Evolutionary conservation across 2,329 filamentous ascomycete species (phyloP).

Genomic region (Phymatotrichopsis omnivora): DNA sequence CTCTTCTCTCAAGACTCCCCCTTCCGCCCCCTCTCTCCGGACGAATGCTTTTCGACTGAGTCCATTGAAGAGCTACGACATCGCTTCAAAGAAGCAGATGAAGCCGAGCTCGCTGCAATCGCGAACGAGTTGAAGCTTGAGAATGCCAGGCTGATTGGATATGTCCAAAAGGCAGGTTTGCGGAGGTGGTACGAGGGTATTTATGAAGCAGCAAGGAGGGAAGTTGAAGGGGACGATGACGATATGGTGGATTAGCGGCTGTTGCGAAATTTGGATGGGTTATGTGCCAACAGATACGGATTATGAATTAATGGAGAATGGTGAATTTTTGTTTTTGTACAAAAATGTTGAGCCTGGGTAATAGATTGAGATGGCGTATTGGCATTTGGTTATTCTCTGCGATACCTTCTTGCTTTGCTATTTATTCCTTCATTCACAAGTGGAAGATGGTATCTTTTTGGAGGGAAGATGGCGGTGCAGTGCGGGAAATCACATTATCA

Average conservation of each 20-base stretch:
- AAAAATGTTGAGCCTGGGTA: too few species aligned
- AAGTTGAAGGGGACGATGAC: too few species aligned
- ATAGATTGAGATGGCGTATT: too few species aligned
- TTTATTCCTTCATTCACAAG: too few species aligned
- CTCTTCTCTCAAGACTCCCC: constrained; percentile 22
- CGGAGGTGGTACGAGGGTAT: constrained; percentile 54
- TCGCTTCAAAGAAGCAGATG: constrained; percentile 50
- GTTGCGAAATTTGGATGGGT: background rate
- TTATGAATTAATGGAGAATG: too few species aligned
- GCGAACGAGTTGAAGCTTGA: constrained; percentile 63
- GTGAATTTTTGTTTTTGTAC: too few species aligned
- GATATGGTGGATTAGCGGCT: background rate
- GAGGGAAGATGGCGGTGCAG: too few species aligned
- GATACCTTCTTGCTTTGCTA: too few species aligned
- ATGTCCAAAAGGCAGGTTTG: constrained; percentile 58
- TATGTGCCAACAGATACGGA: too few species aligned
- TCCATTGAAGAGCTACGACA: constrained; percentile 51
- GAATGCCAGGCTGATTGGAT: constrained; percentile 53
- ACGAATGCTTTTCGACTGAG: constrained; percentile 17
- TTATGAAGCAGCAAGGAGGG: constrained; percentile 15
- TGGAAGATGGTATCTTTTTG: too few species aligned
- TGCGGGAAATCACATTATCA: too few species aligned
- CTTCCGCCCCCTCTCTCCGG: constrained; percentile 17
- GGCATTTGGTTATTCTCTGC: too few species aligned
- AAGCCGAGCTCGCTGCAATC: constrained; percentile 56